A percentile compares a stretch with the other conserved stretches of the same genome.
Conservation (phyloP, 75 land plant species). For the Cryptomeria japonica region DNA sequence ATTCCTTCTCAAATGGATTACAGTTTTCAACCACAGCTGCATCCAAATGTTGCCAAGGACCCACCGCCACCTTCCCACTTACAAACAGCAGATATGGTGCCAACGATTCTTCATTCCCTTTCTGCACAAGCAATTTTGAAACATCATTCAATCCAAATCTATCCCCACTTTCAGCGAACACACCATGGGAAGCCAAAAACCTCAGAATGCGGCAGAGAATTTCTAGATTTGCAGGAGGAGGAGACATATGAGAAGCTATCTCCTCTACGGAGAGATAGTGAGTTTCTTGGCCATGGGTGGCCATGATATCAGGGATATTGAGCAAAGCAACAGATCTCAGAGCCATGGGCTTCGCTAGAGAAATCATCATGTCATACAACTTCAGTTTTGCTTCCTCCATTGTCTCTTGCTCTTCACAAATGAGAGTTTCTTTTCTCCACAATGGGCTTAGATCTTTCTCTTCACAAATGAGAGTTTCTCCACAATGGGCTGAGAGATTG, state of each 20-base stretch:
- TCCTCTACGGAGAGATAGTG: not conserved
- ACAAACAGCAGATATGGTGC: slow-evolving; percentile 23
- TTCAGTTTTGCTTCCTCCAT: not conserved
- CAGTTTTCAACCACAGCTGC: slow-evolving; percentile 14
- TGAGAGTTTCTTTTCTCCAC: too few species aligned
- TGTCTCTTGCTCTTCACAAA: not conserved
- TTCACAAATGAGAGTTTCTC: not conserved
- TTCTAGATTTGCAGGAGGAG: not conserved
- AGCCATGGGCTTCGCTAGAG: not conserved
- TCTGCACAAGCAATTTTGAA: slow-evolving; percentile 26
- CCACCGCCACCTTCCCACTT: slow-evolving; percentile 4
- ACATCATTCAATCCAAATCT: slow-evolving; percentile 27
- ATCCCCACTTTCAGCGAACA: not conserved
- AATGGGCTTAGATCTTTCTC: not conserved
- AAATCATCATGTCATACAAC: not conserved
- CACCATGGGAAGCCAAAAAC: not conserved
- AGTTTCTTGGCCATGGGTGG: not conserved
- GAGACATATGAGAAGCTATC: not conserved
- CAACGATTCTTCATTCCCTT: slow-evolving; percentile 8
- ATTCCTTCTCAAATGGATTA: slow-evolving; percentile 11
- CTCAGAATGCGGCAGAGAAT: not conserved
- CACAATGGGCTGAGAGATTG: too few species aligned
- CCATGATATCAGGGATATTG: not conserved
- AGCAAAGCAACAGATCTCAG: not conserved
- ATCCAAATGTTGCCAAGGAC: slow-evolving; percentile 27